A percentile compares a stretch with the other conserved stretches of the same genome.
phyloP scores from a whole-genome alignment of 2,329 filamentous ascomycete genomes.

The Aschersonia sp. region DNA sequence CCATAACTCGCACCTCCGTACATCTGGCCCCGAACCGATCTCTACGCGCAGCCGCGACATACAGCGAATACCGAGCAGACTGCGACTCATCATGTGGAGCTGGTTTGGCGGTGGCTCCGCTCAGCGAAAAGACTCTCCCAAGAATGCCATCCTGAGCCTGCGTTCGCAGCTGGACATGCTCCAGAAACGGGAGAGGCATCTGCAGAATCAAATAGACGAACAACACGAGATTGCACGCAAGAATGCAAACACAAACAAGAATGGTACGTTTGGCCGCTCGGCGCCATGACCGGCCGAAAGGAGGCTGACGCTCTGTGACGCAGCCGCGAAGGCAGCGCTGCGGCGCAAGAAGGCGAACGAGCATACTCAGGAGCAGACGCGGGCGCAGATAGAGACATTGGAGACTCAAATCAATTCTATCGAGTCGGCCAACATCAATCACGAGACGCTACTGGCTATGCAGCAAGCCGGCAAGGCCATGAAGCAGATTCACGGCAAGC shows the following conservation, averaged over 20 bases:
- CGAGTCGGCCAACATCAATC: conserved; percentile 97
- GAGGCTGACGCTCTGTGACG: conserved; percentile 8
- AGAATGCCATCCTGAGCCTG: conserved; percentile 86
- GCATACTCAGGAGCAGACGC: conserved; percentile 80
- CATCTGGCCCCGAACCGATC: background rate
- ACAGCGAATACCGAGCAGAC: background rate
- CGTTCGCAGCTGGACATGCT: conserved; percentile 91
- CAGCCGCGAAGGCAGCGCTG: conserved; percentile 80
- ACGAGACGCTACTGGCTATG: conserved; percentile 90
- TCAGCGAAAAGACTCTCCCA: conserved; percentile 85
- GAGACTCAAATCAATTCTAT: conserved; percentile 95
- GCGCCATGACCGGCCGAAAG: background rate
- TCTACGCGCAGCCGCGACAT: background rate
- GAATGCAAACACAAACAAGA: conserved; percentile 76
- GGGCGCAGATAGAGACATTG: conserved; percentile 76
- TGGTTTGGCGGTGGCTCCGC: conserved; percentile 81
- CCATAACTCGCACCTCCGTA: background rate
- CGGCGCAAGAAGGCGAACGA: conserved; percentile 92
- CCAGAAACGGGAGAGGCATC: conserved; percentile 85
- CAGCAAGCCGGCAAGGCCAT: conserved; percentile 81
- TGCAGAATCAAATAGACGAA: conserved; percentile 85
- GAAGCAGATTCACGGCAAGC: conserved; percentile 79
- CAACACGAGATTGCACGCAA: conserved; percentile 82
- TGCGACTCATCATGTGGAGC: conserved; percentile 46
- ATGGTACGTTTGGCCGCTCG: conserved; percentile 41